Conservation (phyloP, 2,329 filamentous ascomycete genomes). For the Truncatella angustata region DNA sequence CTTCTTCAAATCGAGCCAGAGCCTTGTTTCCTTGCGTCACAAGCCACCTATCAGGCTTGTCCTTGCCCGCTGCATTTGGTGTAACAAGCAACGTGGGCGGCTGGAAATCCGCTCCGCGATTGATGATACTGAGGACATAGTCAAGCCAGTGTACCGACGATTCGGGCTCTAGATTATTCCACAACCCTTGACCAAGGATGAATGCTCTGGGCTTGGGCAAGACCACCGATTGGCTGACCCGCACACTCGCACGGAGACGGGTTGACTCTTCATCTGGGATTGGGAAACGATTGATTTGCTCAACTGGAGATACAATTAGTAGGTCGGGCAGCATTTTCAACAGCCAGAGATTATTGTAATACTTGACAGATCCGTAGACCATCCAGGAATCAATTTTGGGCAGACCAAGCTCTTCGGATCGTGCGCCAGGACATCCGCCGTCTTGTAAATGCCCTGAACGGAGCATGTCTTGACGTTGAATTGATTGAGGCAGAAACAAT, state of each 20-base stretch:
- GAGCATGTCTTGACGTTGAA: slow-evolving; percentile 49
- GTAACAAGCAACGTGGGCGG: slow-evolving; percentile 36
- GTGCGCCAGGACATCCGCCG: slow-evolving; percentile 39
- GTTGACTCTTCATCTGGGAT: slow-evolving; percentile 37
- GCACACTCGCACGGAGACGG: slow-evolving; percentile 34
- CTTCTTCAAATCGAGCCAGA: slow-evolving; percentile 42
- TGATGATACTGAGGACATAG: slow-evolving; percentile 29
- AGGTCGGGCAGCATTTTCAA: neutral
- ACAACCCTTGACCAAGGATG: slow-evolving; percentile 45
- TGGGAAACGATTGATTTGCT: slow-evolving; percentile 42
- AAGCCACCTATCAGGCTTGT: slow-evolving; percentile 45
- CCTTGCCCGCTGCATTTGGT: slow-evolving; percentile 42
- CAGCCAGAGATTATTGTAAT: slow-evolving; percentile 9
- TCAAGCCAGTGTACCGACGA: slow-evolving; percentile 40
- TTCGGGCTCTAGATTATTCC: slow-evolving; percentile 43
- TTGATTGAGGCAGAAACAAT: slow-evolving; percentile 48
- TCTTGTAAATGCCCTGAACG: slow-evolving; percentile 47
- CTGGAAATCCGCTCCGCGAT: slow-evolving; percentile 14
- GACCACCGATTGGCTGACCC: slow-evolving; percentile 16
- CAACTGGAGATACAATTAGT: slow-evolving; percentile 31
- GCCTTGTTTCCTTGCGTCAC: slow-evolving; percentile 46
- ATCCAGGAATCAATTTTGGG: slow-evolving; percentile 28
- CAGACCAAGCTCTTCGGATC: slow-evolving; percentile 41
- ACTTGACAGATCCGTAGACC: slow-evolving; percentile 26
- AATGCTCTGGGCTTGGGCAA: slow-evolving; percentile 35